Evolutionary conservation across 2,329 filamentous ascomycete genomes (phyloP).

Genomic region (Pestalotiopsis sp.): DNA sequence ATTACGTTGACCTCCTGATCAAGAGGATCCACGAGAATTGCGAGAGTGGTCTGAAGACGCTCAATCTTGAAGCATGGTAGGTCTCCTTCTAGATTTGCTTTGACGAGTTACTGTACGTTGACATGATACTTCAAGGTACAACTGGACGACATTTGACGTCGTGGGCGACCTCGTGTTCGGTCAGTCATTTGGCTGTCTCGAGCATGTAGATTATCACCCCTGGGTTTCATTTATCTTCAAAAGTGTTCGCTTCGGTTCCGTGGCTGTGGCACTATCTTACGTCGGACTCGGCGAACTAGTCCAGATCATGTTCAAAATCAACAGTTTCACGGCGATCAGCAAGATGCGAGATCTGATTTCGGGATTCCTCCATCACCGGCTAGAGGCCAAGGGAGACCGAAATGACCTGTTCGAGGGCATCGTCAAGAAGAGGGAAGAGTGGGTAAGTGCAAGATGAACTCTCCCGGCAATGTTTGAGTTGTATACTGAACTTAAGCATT

Average conservation of each 20-base stretch:
- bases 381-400: slow-evolving; percentile 23
- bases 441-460: slow-evolving; percentile 19
- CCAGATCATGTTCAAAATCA: slow-evolving; percentile 20
- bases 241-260: slow-evolving; percentile 27
- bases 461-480: neutral
- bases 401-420: slow-evolving; percentile 35
- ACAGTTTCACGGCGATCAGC: slow-evolving; percentile 15
- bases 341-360: slow-evolving; percentile 21
- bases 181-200: slow-evolving; percentile 41
- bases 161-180: slow-evolving; percentile 40
- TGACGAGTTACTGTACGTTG: too few relatives aligned
- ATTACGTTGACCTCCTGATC: slow-evolving; percentile 44
- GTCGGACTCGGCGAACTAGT: slow-evolving; percentile 23
- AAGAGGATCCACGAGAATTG: slow-evolving; percentile 36
- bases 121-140: slow-evolving; percentile 17
- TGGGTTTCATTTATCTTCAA: slow-evolving; percentile 36
- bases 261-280: slow-evolving; percentile 22
- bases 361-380: slow-evolving; percentile 24
- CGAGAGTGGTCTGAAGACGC: slow-evolving; percentile 20
- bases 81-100: too few relatives aligned
- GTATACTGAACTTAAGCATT: neutral
- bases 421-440: slow-evolving; percentile 31
- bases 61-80: slow-evolving; percentile 39
- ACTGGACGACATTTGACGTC: slow-evolving; percentile 34
- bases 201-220: slow-evolving; percentile 29